Base-by-base conservation (phyloP, 805 yeast species). In the Metschnikowia baotianmanensis region DNA sequence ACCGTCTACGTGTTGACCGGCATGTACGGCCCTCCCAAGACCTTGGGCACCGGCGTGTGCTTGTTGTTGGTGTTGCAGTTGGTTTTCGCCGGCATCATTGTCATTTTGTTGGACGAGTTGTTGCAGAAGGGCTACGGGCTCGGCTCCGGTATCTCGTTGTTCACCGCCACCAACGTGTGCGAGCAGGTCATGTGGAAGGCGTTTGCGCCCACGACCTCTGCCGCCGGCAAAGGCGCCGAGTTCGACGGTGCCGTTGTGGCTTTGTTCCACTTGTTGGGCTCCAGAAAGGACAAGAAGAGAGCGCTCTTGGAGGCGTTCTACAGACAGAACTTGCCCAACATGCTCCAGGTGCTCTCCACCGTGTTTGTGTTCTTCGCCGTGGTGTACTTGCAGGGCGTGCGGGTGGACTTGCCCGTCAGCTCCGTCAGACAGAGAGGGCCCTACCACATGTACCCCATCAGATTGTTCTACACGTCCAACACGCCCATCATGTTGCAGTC, bases 181-280 rank as follows among this genome's bases (percentile, higher is more conserved):
- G 98, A 93, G 75, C 91, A 86, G 63, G 86, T 91, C 54, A 79
- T 89, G 71, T 93, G 99, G 99, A 91, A 88, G 70, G 89, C 96
- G 36, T 90, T 93, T 69, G 95, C 97, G 18, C 98, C 98, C 58
- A 93, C 96, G 47, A 91, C 98, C 42, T 82, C 90, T 47, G 85
- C 88, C 69, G 80, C 83, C 51, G 96, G 96, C 55, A 85, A 93
- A 63, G 98, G 99, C 57, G 80, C 83, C 45, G 97, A 93, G 69
- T 91, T 93, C 53, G 99, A 93, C 67, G 99, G 99, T 61, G 96
- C 96, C 31, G 81, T 93, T 32, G 84, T 93, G 45, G 87, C 95
- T n/a, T 76, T 90, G 60, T 85, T 93, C 73, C 97, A 93, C 67
- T 72, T 88, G 50, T 65, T 93, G 48, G 83, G 90, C 47, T 83